Evolutionary conservation across 2,329 filamentous ascomycete species (phyloP).

Genomic region (Aspergillus sp.): DNA sequence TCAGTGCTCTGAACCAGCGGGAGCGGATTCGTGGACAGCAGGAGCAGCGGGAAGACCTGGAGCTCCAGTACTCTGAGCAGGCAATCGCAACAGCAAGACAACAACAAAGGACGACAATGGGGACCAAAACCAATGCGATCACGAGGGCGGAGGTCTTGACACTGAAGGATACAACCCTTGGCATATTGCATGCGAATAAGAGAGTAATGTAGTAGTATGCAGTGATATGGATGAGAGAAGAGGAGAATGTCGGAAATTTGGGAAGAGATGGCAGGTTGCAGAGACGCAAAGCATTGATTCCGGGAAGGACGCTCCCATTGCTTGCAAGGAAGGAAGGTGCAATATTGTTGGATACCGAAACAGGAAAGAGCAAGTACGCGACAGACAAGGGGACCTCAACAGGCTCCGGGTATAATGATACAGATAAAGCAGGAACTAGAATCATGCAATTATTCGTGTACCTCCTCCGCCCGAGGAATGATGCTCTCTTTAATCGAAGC

Average conservation of each 20-base stretch:
- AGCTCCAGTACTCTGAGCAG: slow-evolving; percentile 32
- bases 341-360: not conserved
- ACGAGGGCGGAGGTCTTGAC: slow-evolving; percentile 35
- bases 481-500: slow-evolving; percentile 32
- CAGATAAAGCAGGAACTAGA: not conserved
- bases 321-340: slow-evolving; percentile 1
- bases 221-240: not conserved
- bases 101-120: slow-evolving; percentile 39
- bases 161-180: slow-evolving; percentile 21
- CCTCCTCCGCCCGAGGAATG: slow-evolving; percentile 19
- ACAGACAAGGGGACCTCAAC: not conserved
- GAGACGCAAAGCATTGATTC: not conserved
- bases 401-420: not conserved
- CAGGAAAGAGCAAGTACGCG: not conserved
- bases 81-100: slow-evolving; percentile 33
- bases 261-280: not conserved
- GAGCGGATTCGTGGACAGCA: slow-evolving; percentile 16
- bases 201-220: slow-evolving; percentile 4
- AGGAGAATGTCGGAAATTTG: not conserved
- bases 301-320: not conserved
- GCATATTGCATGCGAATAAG: slow-evolving; percentile 17
- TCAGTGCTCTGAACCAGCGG: slow-evolving; percentile 16
- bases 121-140: slow-evolving; percentile 41
- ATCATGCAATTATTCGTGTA: slow-evolving; percentile 12
- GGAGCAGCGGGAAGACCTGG: slow-evolving; percentile 10